Evolutionary conservation across 2,329 filamentous ascomycete species (phyloP).

Genomic region (Cordyceps javanica): DNA sequence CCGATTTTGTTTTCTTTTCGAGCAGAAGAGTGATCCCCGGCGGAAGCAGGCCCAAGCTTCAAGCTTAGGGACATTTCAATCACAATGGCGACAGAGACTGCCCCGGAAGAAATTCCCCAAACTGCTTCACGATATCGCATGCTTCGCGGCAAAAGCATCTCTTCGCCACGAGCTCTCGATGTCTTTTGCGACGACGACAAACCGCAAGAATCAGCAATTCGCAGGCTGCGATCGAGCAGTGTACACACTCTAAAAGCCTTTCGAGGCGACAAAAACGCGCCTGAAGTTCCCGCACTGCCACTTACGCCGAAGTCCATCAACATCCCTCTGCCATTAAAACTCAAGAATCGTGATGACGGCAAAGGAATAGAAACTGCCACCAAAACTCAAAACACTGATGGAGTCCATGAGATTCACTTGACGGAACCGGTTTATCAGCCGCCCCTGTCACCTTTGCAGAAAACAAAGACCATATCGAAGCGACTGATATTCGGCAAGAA

Average conservation of each 20-base stretch:
- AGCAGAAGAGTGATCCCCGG: background rate
- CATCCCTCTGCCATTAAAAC: constrained; percentile 18
- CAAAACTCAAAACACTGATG: too few species aligned
- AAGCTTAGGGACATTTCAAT: background rate
- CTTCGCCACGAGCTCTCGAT: constrained; percentile 23
- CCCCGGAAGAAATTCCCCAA: constrained; percentile 9
- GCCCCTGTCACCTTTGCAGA: background rate
- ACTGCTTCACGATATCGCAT: constrained; percentile 26
- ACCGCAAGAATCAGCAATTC: constrained; percentile 10
- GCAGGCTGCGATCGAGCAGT: constrained; percentile 23
- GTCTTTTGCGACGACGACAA: constrained; percentile 22
- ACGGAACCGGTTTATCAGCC: background rate
- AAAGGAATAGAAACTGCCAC: too few species aligned
- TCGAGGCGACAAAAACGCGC: constrained; percentile 14
- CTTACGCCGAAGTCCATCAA: constrained; percentile 25
- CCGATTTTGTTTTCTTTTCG: too few species aligned
- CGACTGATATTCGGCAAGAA: constrained; percentile 1
- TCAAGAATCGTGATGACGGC: constrained; percentile 6
- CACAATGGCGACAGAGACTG: constrained; percentile 17
- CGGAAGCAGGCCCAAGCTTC: background rate
- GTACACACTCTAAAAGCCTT: constrained; percentile 16
- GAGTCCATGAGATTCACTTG: background rate
- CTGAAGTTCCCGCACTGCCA: constrained; percentile 20
- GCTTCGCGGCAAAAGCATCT: constrained; percentile 30
- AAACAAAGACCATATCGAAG: background rate